A percentile compares a stretch with the other conserved stretches of the same genome.
These are phyloP conservation scores for Rosa lucieae DNA, from an alignment of 306 rosid species.

Conservation along the genomic window DNA sequence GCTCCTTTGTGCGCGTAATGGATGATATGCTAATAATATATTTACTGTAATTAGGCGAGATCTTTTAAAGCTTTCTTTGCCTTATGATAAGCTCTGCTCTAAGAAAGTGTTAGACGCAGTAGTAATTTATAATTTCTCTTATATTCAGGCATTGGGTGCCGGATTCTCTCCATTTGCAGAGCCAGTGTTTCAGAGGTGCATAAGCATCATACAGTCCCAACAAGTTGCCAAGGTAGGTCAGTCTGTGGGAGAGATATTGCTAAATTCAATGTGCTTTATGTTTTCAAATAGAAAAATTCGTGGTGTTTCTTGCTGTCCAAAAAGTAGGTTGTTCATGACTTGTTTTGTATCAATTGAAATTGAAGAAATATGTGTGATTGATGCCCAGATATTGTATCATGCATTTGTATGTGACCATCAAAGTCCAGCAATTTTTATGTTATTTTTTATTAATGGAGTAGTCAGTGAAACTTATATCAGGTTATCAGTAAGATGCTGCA, in stretches of 20 bases:
- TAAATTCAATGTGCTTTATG: not conserved
- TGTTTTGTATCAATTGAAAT: not conserved
- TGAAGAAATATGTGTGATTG: not conserved
- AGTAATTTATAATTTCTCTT: conserved; percentile 16
- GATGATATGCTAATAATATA: not conserved
- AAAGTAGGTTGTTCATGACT: not conserved
- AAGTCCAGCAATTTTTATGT: not conserved
- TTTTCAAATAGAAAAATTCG: not conserved
- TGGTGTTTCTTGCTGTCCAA: not conserved
- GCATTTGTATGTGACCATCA: not conserved
- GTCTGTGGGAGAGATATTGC: not conserved
- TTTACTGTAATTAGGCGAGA: not conserved
- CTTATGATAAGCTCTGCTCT: not conserved
- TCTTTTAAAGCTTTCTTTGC: not conserved
- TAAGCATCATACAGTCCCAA: conserved; percentile 88
- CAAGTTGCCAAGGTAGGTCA: conserved; percentile 77
- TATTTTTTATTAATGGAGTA: not conserved
- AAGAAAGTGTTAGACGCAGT: not conserved
- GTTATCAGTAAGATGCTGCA: not conserved
- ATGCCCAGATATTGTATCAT: not conserved
- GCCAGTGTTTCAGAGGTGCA: conserved; percentile 97
- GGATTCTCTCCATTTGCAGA: conserved; percentile 92
- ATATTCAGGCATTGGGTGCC: conserved; percentile 80
- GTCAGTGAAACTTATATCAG: not conserved
- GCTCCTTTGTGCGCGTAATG: not conserved